Base-by-base conservation (phyloP, 225 moss, liverwort and hornwort genomes). In the Pseudisothecium myosuroides region DNA sequence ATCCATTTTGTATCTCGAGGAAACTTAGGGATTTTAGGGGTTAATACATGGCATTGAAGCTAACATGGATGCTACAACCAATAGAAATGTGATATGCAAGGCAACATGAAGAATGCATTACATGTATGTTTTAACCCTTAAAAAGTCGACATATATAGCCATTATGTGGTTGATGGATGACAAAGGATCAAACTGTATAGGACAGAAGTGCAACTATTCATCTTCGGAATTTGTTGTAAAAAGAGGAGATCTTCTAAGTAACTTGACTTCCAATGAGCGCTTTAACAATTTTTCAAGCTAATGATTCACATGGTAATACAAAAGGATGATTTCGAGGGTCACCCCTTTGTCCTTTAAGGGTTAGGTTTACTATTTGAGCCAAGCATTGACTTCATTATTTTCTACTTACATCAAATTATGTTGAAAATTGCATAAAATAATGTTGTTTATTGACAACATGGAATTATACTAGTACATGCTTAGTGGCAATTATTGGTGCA, bases 21-120 rank as follows among this genome's bases (percentile, higher is more conserved):
- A 9, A 4, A 68, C 3, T 18, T 11, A 37, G 3, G 6, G 6
- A 67, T 2, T n/a, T 12, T n/a, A 37, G 12, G 4, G 4, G 6
- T 37, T 2, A 73, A 19, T 31, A 49, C 2, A 5, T 22, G 58
- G 4, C 15, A 75, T 31, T 75, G 32, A 49, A 20, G 32, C 10
- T 49, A 32, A 32, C 2, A 75, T 75, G 5, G 7, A 32, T 75
- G 20, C 20, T 32, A 49, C 2, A 32, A 34, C 2, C 8, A 12
- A 50, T 31, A 18, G 14, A 18, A 1, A 0, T 17, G 0, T 34
- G 21, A 3, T 11, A 12, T 0, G 34, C 0, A 76, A 76, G 18
- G 2, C 22, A 76, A 52, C 7, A 22, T 14, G 21, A 5, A 21
- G 3, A 76, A 14, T 52, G 5, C 1, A 0, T 52, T 36, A 76